Base-by-base conservation (phyloP, 306 rosid genomes). In the Nissolia schottii region DNA sequence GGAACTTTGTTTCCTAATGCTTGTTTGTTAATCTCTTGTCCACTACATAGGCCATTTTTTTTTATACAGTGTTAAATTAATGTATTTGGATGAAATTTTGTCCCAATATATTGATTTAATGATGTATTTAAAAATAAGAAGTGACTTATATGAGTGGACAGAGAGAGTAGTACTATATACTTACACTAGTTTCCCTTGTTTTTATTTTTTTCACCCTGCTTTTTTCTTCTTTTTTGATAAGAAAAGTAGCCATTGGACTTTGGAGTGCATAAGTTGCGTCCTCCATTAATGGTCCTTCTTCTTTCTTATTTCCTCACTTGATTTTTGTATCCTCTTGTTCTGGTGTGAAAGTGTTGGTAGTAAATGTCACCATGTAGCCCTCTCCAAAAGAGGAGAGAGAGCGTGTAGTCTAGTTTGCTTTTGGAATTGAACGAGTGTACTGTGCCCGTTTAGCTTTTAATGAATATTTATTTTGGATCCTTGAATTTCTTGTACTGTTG, bases 341-440 rank as follows among this genome's bases (percentile, higher is more conserved):
- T 67, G 60, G 67, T 65, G 67, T 71, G 83, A 14, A 15, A 70
- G 4, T 59, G 78, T 68, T 66, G 82, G 74, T 23, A 61, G 71
- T 79, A 73, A 73, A 67, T 74, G 73, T 50, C 34, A n/a, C n/a
- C n/a, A 77, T 76, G 74, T 72, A 82, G 96, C 95, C 96, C 85
- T 84, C 96, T 90, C 86, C 96, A 85, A 92, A n/a, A 87, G 67
- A 53, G 91, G 95, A 90, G 95, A 79, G 95, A 85, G 98, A 85
- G 98, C 89, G 87, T 71, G 53, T 65, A 68, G 70, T 61, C 37
- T 48, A 22, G 56, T 62, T 55, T 29, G 63, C 49, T 63, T 27
- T 2, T 49, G 58, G 13, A n/a, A 38, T 50, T 63, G 57, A 73
- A 49, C 67, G 71, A 66, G 76, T 73, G 82, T 80, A 45, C 0